A percentile compares a stretch with the other conserved stretches of the same genome.
phyloP scores from a whole-genome alignment of 768 basidiomycete species.

The Suillus alpinus region DNA sequence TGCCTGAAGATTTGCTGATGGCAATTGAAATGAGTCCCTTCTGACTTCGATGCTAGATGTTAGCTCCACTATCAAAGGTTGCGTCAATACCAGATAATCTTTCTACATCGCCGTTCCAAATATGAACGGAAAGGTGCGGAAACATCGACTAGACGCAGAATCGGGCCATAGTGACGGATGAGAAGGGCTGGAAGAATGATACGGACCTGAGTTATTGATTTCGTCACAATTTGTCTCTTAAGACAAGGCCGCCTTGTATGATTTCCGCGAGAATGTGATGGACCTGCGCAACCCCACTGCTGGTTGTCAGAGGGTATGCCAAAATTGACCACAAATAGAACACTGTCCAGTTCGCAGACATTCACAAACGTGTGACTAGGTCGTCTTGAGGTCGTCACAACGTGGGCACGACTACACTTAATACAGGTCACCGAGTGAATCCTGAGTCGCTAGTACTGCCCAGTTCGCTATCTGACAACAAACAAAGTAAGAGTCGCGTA shows the following conservation, averaged over 20 bases:
- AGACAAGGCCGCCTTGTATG: constrained; percentile 92
- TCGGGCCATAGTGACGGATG: background rate
- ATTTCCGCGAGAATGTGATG: constrained; percentile 94
- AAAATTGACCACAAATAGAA: constrained; percentile 90
- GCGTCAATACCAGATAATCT: constrained; percentile 9
- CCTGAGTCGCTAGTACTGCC: constrained; percentile 35
- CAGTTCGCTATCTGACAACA: constrained; percentile 96
- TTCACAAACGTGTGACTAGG: too few species aligned
- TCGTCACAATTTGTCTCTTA: constrained; percentile 92
- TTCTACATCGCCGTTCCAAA: background rate
- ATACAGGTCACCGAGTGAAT: too few species aligned
- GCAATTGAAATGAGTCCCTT: constrained; percentile 79
- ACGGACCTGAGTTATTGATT: constrained; percentile 67
- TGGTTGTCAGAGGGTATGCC: constrained; percentile 25
- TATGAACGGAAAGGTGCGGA: background rate
- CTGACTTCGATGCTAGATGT: constrained; percentile 55
- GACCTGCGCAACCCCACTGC: constrained; percentile 50
- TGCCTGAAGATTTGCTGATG: constrained; percentile 77
- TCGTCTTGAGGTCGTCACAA: background rate
- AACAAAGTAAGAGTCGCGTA: constrained; percentile 99
- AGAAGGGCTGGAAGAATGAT: constrained; percentile 7
- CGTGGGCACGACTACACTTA: background rate
- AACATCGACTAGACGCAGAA: background rate
- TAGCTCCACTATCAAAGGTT: constrained; percentile 51
- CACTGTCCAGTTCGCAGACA: constrained; percentile 94